Base-by-base conservation (phyloP, 2,329 filamentous ascomycete species). In the Lithohypha guttulata region DNA sequence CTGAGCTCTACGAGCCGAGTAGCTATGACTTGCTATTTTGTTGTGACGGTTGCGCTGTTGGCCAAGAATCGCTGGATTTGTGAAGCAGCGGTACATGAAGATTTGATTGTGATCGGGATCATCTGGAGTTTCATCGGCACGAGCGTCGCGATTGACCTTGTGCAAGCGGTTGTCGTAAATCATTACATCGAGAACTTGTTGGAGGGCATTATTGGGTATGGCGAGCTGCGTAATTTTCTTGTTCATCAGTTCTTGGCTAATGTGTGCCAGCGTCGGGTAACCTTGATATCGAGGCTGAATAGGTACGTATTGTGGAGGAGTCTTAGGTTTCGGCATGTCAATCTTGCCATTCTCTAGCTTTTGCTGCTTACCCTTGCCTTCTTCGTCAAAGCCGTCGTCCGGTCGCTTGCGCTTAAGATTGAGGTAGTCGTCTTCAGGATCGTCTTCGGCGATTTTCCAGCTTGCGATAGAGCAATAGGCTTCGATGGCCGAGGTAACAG, bases 141-240 rank as follows among this genome's bases (percentile, higher is more conserved):
- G 30, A 6, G 45, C 33, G 6, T 28, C 15, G 19, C 50, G 48
- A 21, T 36, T 14, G 23, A 51, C 23, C 23, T 45, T 50, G 58
- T 96, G 84, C 31, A 98, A 65, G 44, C 84, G 79, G 36, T 84
- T 84, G 53, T 98, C 91, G 63, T 81, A 93, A 36, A 84, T 79
- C 43, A 98, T 75, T 51, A 95, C 82, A 53, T 95, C 82, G 28
- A 96, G 70, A 13, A 96, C 70, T 57, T 89, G 81, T 54, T 84
- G 75, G 50, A 96, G 80, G 53, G 94, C 87, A 21, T 75, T 73
- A 50, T 85, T 79, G 6, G 49, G 48, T 3, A 53, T 38, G 9
- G 41, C 36, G 1, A 44, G 42, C 43, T 61, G 77, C 34, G 79
- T 81, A 45, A 84, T 81, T 42, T 79, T 80, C 19, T 85, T 79